These are phyloP conservation scores for Euptelea pleiosperma DNA, from an alignment of 164 flowering plant species.

Conservation along the genomic window DNA sequence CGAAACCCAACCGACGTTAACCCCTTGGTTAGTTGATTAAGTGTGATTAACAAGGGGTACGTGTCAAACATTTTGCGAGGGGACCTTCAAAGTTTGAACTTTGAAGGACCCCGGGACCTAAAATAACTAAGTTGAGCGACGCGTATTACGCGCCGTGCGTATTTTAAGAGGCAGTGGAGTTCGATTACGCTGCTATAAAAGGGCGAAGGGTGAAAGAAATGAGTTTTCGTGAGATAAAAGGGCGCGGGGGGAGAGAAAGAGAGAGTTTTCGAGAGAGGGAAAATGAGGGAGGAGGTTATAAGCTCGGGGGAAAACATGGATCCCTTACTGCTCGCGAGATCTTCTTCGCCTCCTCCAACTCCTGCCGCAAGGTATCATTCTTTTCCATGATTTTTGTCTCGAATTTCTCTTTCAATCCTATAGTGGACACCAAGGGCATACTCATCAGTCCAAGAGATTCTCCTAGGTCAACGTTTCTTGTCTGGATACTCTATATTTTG, in stretches of 20 bases:
- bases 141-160: slow-evolving; percentile 10
- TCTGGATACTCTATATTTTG: background rate
- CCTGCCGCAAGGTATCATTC: slow-evolving; percentile 56
- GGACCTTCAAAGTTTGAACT: no score
- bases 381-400: background rate
- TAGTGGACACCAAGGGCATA: slow-evolving; percentile 5
- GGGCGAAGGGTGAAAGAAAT: background rate
- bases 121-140: no score
- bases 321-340: slow-evolving; percentile 33
- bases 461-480: background rate
- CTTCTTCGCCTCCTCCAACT: slow-evolving; percentile 47
- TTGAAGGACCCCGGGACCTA: no score
- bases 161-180: background rate
- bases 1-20: no score
- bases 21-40: no score
- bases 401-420: slow-evolving; percentile 1
- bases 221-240: background rate
- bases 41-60: no score
- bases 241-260: background rate
- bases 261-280: slow-evolving; percentile 11
- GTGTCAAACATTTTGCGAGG: no score
- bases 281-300: slow-evolving; percentile 61
- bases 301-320: slow-evolving; percentile 52
- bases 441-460: background rate
- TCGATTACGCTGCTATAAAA: background rate